A percentile compares a stretch with the other conserved stretches of the same genome.
These are phyloP conservation scores for Pinus albicaulis DNA, from an alignment of 75 land plant genomes.

Conservation along the genomic window DNA sequence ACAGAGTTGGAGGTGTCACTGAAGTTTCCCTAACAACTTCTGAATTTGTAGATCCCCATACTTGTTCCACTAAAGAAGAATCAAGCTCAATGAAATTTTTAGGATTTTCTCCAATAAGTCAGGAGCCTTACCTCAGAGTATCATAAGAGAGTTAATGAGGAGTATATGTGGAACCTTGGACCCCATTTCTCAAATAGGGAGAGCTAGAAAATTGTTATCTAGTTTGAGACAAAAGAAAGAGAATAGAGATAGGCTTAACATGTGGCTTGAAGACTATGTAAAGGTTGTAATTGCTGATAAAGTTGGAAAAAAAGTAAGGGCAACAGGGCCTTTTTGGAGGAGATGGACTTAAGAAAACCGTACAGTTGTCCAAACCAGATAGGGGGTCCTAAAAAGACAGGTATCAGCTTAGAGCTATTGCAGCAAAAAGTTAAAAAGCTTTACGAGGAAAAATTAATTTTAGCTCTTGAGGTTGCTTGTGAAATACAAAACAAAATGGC, in stretches of 20 bases:
- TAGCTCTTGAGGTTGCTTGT: slow-evolving; percentile 58
- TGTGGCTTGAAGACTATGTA: neutral
- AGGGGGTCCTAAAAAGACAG: too few relatives aligned
- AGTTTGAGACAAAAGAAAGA: neutral
- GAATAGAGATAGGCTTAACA: neutral
- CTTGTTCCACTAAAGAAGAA: slow-evolving; percentile 3
- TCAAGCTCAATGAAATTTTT: neutral
- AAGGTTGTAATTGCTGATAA: slow-evolving; percentile 20
- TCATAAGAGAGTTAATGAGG: neutral
- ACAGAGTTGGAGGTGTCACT: neutral
- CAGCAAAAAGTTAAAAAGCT: too few relatives aligned
- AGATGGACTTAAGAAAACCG: slow-evolving; percentile 30
- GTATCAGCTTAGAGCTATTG: too few relatives aligned
- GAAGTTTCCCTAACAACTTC: slow-evolving; percentile 3
- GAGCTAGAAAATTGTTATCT: neutral
- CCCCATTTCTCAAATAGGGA: neutral
- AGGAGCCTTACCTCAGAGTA: neutral
- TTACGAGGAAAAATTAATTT: too few relatives aligned
- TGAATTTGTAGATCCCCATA: neutral
- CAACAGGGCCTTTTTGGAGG: slow-evolving; percentile 36
- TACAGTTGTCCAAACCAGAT: neutral
- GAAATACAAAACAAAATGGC: slow-evolving; percentile 42
- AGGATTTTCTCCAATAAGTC: neutral
- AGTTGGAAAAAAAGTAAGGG: slow-evolving; percentile 26
- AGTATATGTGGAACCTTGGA: neutral